Evolutionary conservation across 2,329 filamentous ascomycete species (phyloP).

Genomic region (Cladophialophora chaetospira): DNA sequence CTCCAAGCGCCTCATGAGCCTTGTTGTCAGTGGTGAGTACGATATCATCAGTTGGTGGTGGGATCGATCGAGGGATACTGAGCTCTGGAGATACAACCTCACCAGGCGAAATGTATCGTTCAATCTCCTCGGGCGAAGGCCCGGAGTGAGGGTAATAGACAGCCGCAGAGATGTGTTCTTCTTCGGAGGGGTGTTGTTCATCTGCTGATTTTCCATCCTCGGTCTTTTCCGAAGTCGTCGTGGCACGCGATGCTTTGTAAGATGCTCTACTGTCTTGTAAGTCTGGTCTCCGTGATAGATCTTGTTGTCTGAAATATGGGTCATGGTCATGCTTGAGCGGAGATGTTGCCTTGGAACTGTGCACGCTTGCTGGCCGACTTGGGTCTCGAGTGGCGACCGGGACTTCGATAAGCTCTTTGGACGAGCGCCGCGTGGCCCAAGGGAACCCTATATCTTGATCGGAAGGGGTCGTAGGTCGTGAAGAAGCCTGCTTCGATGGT

Average conservation of each 20-base stretch:
- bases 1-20: conserved; percentile 4
- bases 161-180: conserved; percentile 66
- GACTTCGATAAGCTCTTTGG: conserved; percentile 14
- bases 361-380: background rate
- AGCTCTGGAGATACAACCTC: conserved; percentile 18
- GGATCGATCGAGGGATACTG: conserved; percentile 6
- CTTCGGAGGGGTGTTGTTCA: conserved; percentile 40
- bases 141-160: conserved; percentile 66
- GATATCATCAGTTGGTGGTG: conserved; percentile 6
- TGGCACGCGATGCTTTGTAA: conserved; percentile 5
- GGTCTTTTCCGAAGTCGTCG: background rate
- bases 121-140: conserved; percentile 45
- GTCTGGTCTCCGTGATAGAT: conserved; percentile 35
- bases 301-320: conserved; percentile 35
- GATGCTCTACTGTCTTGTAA: conserved; percentile 46
- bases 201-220: background rate
- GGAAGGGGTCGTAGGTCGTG: conserved; percentile 18
- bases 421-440: conserved; percentile 4
- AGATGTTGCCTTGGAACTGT: conserved; percentile 5
- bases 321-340: conserved; percentile 31
- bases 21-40: conserved; percentile 17
- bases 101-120: conserved; percentile 29
- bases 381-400: background rate
- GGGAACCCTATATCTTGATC: conserved; percentile 8
- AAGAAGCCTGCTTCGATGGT: conserved; percentile 13